Evolutionary conservation across 2,329 filamentous ascomycete species (phyloP).

Genomic region (Aureobasidium lini): DNA sequence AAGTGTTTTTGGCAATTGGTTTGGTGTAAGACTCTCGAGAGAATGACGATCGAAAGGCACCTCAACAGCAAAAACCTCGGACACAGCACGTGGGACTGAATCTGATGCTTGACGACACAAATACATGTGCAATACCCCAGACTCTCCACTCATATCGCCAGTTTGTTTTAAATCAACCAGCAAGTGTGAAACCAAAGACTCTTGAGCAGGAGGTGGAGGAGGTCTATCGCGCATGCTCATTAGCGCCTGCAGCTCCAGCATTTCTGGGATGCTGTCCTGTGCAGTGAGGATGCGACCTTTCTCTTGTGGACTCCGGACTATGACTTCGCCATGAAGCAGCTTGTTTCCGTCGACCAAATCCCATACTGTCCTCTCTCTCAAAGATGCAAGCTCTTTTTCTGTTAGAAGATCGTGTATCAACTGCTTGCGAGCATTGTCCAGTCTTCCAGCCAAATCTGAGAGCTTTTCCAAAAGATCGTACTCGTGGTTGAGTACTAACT

Average conservation of each 20-base stretch:
- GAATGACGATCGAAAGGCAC: conserved; percentile 62
- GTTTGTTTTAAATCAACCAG: conserved; percentile 79
- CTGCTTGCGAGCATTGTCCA: conserved; percentile 80
- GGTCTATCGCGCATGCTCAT: conserved; percentile 89
- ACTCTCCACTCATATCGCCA: conserved; percentile 65
- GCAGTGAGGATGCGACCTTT: conserved; percentile 81
- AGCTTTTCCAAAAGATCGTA: conserved; percentile 77
- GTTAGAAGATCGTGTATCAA: conserved; percentile 93
- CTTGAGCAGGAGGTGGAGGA: conserved; percentile 60
- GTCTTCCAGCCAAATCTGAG: conserved; percentile 68
- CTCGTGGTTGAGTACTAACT: conserved; percentile 73
- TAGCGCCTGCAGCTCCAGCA: conserved; percentile 84
- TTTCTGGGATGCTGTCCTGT: conserved; percentile 85
- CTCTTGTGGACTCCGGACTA: conserved; percentile 81
- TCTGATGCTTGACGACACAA: conserved; percentile 65
- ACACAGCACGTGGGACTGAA: conserved; percentile 58
- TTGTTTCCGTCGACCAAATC: conserved; percentile 92
- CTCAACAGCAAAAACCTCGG: conserved; percentile 75
- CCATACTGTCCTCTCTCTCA: conserved; percentile 91
- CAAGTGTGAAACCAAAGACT: conserved; percentile 71
- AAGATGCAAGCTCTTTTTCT: conserved; percentile 65
- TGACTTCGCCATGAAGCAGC: conserved; percentile 84
- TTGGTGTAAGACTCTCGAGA: conserved; percentile 56
- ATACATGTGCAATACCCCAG: conserved; percentile 68
- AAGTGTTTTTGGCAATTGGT: conserved; percentile 69